Base-by-base conservation (phyloP, 192 early-diverging fungal genomes). In the Coemansia sp. region DNA sequence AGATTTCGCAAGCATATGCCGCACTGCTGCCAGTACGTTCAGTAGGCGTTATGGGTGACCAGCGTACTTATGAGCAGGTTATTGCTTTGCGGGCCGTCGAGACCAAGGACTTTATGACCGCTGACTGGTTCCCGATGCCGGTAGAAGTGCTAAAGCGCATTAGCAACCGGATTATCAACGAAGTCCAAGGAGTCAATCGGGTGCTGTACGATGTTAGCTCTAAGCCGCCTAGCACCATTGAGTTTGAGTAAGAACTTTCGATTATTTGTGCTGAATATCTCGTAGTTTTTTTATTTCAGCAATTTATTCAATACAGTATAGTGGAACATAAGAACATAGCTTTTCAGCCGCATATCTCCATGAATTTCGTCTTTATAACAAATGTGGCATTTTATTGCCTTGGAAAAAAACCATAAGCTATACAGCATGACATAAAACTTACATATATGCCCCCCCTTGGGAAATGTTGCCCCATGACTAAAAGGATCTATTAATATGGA, bases 11-110 rank as follows among this genome's bases (percentile, higher is more conserved):
- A 82, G 96, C 96, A 10, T 99, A 96, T 72, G 94, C 94, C 55
- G 94, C 93, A 12, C 79, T 99, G 20, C 78, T 99, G 42, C 94
- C 94, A 9, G 86, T 99, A 37, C 88, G 90, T 70, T 91, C 93
- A 41, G 96, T 99, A 23, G 96, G 96, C 48, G 96, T 99, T 52
- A 99, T 97, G 96, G 96, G 96, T 55, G 96, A 99, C 78, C 87
- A 90, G 82, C 87, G 96, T 53, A 99, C 96, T 5, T 99, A 99
- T 61, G 96, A 99, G 81, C 94, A 99, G 80, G 91, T 94, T 57
- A 97, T 99, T 86, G 90, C 89, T 28, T 83, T 99, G 63, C 88
- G 96, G 55, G 94, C 94, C 16, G 94, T 99, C 42, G 93, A 97
- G 64, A 89, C 93, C 52, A 91, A 83, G 48, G 92, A 99, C 75